Evolutionary conservation across 2,329 filamentous ascomycete species (phyloP).

Genomic region (Colletotrichum shisoi): DNA sequence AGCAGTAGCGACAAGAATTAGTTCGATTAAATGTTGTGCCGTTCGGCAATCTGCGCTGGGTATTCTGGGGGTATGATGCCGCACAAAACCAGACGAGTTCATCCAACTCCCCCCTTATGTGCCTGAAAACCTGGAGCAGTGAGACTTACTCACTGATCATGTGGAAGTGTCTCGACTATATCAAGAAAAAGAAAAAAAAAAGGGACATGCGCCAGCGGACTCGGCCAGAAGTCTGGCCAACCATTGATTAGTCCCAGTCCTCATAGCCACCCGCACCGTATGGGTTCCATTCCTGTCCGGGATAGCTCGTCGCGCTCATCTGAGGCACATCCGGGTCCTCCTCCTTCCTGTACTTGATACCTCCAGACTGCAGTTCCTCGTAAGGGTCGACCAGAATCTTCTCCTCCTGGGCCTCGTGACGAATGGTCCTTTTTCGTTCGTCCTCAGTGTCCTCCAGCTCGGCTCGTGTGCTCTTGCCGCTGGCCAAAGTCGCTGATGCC

Average conservation of each 20-base stretch:
- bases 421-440: conserved; percentile 55
- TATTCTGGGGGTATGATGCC: conserved; percentile 3
- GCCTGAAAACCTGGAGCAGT: background rate
- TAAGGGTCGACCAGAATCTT: conserved; percentile 57
- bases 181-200: background rate
- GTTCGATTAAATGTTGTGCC: background rate
- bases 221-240: background rate
- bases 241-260: conserved; percentile 28
- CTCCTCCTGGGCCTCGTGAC: conserved; percentile 59
- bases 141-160: background rate
- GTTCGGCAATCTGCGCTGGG: background rate
- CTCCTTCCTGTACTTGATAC: conserved; percentile 49
- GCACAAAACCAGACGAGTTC: background rate
- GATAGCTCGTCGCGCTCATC: conserved; percentile 74
- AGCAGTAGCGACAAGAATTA: background rate
- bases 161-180: background rate
- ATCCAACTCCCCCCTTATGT: background rate
- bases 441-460: conserved; percentile 56
- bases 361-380: conserved; percentile 41
- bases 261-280: conserved; percentile 48
- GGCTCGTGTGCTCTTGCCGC: conserved; percentile 42
- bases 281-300: conserved; percentile 75
- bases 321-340: conserved; percentile 58
- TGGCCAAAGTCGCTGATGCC: conserved; percentile 23
- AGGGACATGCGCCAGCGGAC: background rate